phyloP scores from a whole-genome alignment of 1,284 basidiomycete species.

The Malassezia arunalokei region DNA sequence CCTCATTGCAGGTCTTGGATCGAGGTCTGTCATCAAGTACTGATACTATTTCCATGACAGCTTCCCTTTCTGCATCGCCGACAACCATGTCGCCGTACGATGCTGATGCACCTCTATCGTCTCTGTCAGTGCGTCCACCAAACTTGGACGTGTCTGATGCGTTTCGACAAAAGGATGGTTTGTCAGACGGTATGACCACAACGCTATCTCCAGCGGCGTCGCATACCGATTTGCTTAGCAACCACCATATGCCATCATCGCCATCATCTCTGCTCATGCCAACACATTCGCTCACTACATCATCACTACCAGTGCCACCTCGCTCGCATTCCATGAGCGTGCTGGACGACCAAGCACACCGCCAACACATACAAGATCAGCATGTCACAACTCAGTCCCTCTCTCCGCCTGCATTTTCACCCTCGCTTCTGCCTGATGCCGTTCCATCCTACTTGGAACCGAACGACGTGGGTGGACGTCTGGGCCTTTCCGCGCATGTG shows the following conservation, averaged over 20 bases:
- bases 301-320: neutral
- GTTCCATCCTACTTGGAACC: neutral
- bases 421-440: slow-evolving; percentile 4
- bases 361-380: neutral
- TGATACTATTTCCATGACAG: neutral
- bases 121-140: neutral
- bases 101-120: neutral
- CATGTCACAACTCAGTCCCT: neutral
- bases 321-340: slow-evolving; percentile 13
- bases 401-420: neutral
- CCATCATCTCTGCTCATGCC: neutral
- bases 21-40: neutral
- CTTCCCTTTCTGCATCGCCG: neutral
- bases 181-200: neutral
- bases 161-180: neutral
- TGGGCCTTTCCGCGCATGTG: neutral
- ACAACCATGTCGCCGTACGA: neutral
- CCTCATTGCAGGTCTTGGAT: neutral
- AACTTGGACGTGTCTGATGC: neutral
- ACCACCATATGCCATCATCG: neutral
- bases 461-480: neutral
- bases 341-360: neutral
- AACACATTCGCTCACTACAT: neutral
- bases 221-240: neutral
- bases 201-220: neutral